phyloP scores from a whole-genome alignment of 257 asterid species.

The Solanum corneliomulleri region DNA sequence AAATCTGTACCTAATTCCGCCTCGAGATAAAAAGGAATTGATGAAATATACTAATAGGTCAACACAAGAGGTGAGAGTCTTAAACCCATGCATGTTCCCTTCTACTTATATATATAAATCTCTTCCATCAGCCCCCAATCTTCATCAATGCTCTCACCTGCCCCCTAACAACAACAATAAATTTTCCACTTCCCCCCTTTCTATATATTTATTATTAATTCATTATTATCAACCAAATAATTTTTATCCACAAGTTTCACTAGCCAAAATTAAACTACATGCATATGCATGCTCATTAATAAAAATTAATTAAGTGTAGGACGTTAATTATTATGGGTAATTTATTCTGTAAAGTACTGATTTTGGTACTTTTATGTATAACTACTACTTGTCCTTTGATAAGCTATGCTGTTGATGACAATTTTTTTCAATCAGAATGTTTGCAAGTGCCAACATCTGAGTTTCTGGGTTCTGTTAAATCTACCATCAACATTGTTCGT shows the following conservation, averaged over 20 bases:
- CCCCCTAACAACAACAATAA: conserved; percentile 12
- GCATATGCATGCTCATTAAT: background rate
- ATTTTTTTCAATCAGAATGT: conserved; percentile 19
- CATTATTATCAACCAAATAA: background rate
- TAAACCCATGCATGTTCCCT: background rate
- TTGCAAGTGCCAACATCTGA: conserved; percentile 47
- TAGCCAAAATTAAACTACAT: background rate
- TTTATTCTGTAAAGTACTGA: background rate
- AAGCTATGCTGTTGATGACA: conserved; percentile 3
- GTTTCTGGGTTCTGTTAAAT: conserved; percentile 28
- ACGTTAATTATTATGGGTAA: background rate
- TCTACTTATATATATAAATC: background rate
- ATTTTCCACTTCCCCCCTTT: background rate
- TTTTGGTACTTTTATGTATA: conserved; percentile 6
- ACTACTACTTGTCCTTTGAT: background rate
- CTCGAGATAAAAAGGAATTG: background rate
- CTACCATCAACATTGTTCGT: conserved; percentile 31
- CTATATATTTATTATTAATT: background rate
- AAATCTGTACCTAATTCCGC: too few relatives aligned
- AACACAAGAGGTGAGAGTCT: background rate
- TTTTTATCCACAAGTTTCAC: background rate
- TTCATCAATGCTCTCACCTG: conserved; percentile 32
- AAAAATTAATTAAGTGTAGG: background rate
- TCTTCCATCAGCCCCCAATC: background rate
- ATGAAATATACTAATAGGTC: background rate